These are phyloP conservation scores for Rhodosporidiobolus odoratus DNA, from an alignment of 768 basidiomycete genomes.

Conservation along the genomic window DNA sequence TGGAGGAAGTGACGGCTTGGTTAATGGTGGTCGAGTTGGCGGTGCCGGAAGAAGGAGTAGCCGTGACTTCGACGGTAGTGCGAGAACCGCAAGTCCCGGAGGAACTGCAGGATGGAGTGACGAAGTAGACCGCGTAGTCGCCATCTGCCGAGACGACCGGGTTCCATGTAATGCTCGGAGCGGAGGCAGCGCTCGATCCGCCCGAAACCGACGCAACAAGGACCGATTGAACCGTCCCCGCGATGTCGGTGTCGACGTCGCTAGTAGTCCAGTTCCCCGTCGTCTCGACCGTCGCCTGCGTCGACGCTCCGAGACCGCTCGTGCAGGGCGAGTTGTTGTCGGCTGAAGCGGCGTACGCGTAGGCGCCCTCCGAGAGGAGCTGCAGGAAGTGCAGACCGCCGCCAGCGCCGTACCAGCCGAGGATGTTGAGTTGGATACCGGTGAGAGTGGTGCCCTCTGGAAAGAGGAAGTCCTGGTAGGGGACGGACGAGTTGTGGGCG, in stretches of 20 bases:
- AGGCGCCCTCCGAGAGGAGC: constrained; percentile 72
- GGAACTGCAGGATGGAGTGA: constrained; percentile 77
- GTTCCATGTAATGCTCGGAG: constrained; percentile 81
- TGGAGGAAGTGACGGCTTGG: constrained; percentile 65
- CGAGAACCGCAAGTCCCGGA: constrained; percentile 74
- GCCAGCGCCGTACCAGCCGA: constrained; percentile 65
- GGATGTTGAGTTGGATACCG: constrained; percentile 78
- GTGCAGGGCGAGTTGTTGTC: constrained; percentile 38
- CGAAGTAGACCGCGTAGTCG: constrained; percentile 72
- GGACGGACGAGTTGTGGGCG: constrained; percentile 64
- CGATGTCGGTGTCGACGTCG: constrained; percentile 41
- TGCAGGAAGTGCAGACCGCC: constrained; percentile 88
- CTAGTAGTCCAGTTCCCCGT: constrained; percentile 63
- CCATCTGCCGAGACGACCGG: constrained; percentile 89
- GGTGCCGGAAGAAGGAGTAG: constrained; percentile 61
- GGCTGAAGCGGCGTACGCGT: constrained; percentile 30
- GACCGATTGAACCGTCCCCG: constrained; percentile 73
- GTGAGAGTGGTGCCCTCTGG: constrained; percentile 60
- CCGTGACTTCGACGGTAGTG: no score
- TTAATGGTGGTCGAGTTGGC: constrained; percentile 67
- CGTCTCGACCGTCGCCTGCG: constrained; percentile 17
- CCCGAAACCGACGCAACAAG: constrained; percentile 64
- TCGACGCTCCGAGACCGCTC: constrained; percentile 19
- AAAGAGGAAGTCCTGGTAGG: constrained; percentile 93
- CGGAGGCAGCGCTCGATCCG: constrained; percentile 57